These are phyloP conservation scores for Dioscorea dumetorum DNA, from an alignment of 106 monocot genomes.

Conservation along the genomic window DNA sequence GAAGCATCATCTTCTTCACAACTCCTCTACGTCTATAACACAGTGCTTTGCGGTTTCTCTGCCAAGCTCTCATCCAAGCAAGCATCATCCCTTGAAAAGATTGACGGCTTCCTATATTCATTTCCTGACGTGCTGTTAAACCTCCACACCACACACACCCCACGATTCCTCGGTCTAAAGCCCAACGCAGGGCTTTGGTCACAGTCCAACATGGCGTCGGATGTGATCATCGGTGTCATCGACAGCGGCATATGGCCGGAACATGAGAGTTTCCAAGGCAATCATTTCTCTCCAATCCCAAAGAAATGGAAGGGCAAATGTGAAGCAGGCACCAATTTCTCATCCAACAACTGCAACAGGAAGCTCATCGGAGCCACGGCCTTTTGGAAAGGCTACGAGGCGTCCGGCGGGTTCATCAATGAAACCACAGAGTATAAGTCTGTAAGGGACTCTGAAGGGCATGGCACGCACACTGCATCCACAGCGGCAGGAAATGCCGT, in stretches of 20 bases:
- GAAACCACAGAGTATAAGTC: constrained; percentile 23
- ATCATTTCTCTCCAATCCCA: not conserved
- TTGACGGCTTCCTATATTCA: constrained; percentile 4
- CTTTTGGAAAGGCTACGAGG: constrained; percentile 27
- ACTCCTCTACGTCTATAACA: constrained; percentile 15
- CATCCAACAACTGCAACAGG: constrained; percentile 13
- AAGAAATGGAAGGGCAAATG: constrained; percentile 6
- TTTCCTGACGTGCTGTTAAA: constrained; percentile 1
- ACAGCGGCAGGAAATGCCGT: constrained; percentile 27
- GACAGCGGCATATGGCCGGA: constrained; percentile 27
- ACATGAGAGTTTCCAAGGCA: constrained; percentile 15
- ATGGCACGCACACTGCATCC: constrained; percentile 45
- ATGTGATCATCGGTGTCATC: constrained; percentile 15
- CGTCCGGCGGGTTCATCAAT: constrained; percentile 3
- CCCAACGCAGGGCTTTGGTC: constrained; percentile 17
- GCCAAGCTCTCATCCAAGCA: constrained; percentile 10
- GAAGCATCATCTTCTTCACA: not conserved
- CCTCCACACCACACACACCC: constrained; percentile 21
- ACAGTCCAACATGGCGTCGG: not conserved
- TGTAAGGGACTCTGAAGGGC: constrained; percentile 31
- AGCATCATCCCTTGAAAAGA: not conserved
- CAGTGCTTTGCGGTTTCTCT: constrained; percentile 18
- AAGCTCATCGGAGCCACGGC: constrained; percentile 24
- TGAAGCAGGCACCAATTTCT: constrained; percentile 14
- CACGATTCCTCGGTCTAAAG: constrained; percentile 20